phyloP scores from a whole-genome alignment of 495 filamentous ascomycete genomes.

The Aspergillus olivimuriae region DNA sequence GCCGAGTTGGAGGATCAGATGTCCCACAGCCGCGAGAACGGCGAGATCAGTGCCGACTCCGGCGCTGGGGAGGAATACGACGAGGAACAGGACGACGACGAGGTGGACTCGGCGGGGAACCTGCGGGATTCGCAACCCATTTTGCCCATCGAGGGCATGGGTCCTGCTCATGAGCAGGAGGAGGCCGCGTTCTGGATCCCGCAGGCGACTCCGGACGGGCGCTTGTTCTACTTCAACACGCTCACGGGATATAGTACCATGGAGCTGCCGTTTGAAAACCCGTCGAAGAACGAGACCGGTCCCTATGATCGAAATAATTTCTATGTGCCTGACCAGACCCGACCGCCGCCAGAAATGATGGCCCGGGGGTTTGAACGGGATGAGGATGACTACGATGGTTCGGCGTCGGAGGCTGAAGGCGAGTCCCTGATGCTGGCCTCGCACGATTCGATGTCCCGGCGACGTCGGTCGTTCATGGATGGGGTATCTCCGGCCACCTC shows the following conservation, averaged over 20 bases:
- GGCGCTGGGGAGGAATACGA: constrained; percentile 59
- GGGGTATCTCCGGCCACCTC: constrained; percentile 84
- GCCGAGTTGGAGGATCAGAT: constrained; percentile 50
- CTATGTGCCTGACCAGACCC: constrained; percentile 80
- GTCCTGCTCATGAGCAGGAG: constrained; percentile 62
- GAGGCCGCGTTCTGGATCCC: constrained; percentile 98
- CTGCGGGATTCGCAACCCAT: constrained; percentile 47
- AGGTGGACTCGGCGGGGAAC: constrained; percentile 56
- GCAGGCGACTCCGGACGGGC: constrained; percentile 88
- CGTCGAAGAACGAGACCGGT: constrained; percentile 73
- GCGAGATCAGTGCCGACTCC: constrained; percentile 53
- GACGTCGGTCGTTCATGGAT: constrained; percentile 62
- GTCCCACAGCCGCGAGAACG: constrained; percentile 34
- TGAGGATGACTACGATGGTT: constrained; percentile 78
- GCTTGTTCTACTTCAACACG: constrained; percentile 97
- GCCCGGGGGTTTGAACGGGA: constrained; percentile 74
- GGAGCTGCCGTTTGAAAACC: constrained; percentile 90
- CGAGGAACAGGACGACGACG: constrained; percentile 63
- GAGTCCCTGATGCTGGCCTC: constrained; percentile 54
- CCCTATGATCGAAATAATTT: constrained; percentile 84
- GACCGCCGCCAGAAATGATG: constrained; percentile 89
- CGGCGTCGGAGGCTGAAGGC: constrained; percentile 81
- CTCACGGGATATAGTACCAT: constrained; percentile 87
- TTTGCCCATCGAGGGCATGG: constrained; percentile 60
- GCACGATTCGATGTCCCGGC: constrained; percentile 51